A percentile compares a stretch with the other conserved stretches of the same genome.
Evolutionary conservation across 306 rosid species (phyloP).

Genomic region (Lagenaria siceraria): DNA sequence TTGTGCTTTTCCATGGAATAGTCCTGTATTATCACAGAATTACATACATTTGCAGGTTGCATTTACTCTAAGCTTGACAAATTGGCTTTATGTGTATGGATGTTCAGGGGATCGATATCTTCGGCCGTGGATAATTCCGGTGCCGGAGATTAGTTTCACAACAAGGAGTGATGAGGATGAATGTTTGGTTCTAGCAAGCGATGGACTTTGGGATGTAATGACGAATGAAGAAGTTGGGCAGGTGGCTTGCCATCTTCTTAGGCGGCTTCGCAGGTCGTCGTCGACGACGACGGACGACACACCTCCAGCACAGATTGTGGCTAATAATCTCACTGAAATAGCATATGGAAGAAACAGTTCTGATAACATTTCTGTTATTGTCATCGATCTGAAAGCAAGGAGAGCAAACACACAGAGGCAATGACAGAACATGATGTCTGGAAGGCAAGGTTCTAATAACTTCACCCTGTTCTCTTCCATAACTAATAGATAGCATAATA

Average conservation of each 20-base stretch:
- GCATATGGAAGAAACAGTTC: slow-evolving; percentile 53
- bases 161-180: slow-evolving; percentile 65
- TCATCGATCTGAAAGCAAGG: slow-evolving; percentile 65
- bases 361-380: slow-evolving; percentile 68
- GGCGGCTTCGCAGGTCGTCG: slow-evolving; percentile 43
- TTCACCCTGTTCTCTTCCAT: slow-evolving; percentile 1
- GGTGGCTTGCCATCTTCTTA: slow-evolving; percentile 52
- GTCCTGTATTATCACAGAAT: neutral
- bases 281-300: slow-evolving; percentile 19
- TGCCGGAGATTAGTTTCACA: slow-evolving; percentile 59
- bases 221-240: slow-evolving; percentile 71
- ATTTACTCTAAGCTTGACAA: neutral
- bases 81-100: neutral
- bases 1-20: neutral
- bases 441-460: slow-evolving; percentile 5
- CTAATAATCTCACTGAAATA: slow-evolving; percentile 59
- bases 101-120: slow-evolving; percentile 61
- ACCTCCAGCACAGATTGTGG: slow-evolving; percentile 56
- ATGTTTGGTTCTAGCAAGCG: slow-evolving; percentile 68
- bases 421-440: slow-evolving; percentile 6
- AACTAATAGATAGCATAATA: neutral
- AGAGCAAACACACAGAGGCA: slow-evolving; percentile 47
- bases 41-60: neutral
- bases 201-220: slow-evolving; percentile 87
- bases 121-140: slow-evolving; percentile 83